Evolutionary conservation across 805 yeast genomes (phyloP).

Genomic region (Scheffersomyces spartinae): DNA sequence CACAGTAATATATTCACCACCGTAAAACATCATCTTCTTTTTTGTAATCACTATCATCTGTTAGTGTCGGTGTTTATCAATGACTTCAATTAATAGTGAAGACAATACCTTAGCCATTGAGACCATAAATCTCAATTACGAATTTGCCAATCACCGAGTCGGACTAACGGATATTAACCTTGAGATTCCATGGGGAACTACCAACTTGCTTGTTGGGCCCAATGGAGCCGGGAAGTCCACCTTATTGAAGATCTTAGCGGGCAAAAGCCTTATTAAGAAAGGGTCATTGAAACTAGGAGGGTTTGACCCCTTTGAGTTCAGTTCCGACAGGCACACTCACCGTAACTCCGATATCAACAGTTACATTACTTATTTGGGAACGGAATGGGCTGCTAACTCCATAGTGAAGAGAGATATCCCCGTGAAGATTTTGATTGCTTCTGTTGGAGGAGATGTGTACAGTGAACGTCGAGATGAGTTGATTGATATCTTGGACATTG

Average conservation of each 20-base stretch:
- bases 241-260: constrained; percentile 71
- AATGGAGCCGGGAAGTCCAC: constrained; percentile 98
- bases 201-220: constrained; percentile 80
- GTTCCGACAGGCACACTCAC: constrained; percentile 37
- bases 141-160: too few species aligned
- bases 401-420: constrained; percentile 87
- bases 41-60: too few species aligned
- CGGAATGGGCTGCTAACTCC: constrained; percentile 94
- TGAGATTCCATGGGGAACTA: constrained; percentile 54
- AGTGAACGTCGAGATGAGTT: constrained; percentile 69
- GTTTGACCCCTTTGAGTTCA: constrained; percentile 65
- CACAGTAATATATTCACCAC: too few species aligned
- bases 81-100: too few species aligned
- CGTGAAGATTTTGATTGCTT: constrained; percentile 62
- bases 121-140: too few species aligned
- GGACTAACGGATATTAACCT: constrained; percentile 60
- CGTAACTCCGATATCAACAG: constrained; percentile 33
- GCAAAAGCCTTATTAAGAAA: constrained; percentile 71
- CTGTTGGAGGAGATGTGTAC: constrained; percentile 61
- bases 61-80: too few species aligned
- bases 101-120: too few species aligned
- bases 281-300: constrained; percentile 73
- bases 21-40: too few species aligned
- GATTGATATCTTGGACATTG: constrained; percentile 71
- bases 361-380: constrained; percentile 74